Conservation (phyloP, 768 basidiomycete species). For the Cubamyces sp. region DNA sequence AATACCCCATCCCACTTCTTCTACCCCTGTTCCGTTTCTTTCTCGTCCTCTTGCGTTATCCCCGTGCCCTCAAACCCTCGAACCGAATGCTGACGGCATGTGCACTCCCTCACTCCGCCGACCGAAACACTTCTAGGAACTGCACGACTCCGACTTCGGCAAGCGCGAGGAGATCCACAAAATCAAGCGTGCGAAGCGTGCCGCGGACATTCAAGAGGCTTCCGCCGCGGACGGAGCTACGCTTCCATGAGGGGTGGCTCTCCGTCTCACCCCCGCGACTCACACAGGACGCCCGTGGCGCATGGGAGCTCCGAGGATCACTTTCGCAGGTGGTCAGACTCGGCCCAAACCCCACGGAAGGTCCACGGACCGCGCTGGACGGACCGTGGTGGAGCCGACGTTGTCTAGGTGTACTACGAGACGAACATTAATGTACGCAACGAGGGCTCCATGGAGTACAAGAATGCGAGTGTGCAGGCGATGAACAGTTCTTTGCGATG, state of each 20-base stretch:
- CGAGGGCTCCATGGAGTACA: too few species aligned
- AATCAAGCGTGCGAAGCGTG: conserved; percentile 52
- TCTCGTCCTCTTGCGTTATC: neutral
- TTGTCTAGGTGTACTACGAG: neutral
- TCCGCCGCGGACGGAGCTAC: neutral
- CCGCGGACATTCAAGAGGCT: conserved; percentile 27
- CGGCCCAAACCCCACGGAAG: too few species aligned
- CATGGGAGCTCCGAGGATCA: neutral
- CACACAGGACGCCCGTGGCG: neutral
- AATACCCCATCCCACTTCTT: too few species aligned
- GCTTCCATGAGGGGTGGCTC: neutral
- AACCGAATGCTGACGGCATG: neutral
- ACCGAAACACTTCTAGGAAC: conserved; percentile 67
- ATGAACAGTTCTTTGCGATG: too few species aligned
- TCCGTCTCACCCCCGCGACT: neutral
- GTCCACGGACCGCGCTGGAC: too few species aligned
- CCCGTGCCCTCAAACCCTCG: neutral
- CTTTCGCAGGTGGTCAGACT: too few species aligned
- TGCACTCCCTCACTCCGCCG: too few species aligned
- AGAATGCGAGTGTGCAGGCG: too few species aligned
- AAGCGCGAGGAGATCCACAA: conserved; percentile 83
- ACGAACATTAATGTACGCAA: too few species aligned
- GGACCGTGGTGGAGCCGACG: too few species aligned
- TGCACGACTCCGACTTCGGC: conserved; percentile 90
- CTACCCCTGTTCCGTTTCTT: neutral